Evolutionary conservation across 148 eudicot genomes (phyloP), one percentile per base, ranked within the genome.

Genomic region (Silene uniflora): DNA sequence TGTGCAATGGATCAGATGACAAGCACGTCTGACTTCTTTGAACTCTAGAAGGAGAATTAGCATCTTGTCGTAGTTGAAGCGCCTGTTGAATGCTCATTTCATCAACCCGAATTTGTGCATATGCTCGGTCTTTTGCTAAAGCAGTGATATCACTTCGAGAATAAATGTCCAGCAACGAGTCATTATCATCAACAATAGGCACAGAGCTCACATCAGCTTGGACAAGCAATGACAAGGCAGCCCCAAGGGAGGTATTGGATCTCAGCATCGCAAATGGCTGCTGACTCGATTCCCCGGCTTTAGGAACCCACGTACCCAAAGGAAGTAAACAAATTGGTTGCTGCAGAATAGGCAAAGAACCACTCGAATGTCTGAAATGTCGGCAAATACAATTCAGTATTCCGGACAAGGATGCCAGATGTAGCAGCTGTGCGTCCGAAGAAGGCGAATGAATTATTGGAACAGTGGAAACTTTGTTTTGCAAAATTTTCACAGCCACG

Each of bases 11-110:
- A 83, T 93, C 98, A 25, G 97, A 88, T 24, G 90, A 82, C 82
- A 93, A 87, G 80, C 98, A 93, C 98, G 91, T 93, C 59, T 93
- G 97, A 85, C 97, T 91, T 82, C 97, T 88, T 80, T 93, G 92
- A 65, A 83, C 81, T 55, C 94, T 93, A 73, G 27, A 69, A 27
- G 92, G 87, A 74, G 92, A 86, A 80, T 72, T 78, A 58, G 85
- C 88, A 77, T 89, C 98, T 84, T 91, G 93, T 49, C 93, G 90
- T 71, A 93, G 81, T 77, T 91, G 98, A 76, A 93, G 86, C 32
- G 97, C 98, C 98, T 93, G 77, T 39, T 89, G 94, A 72, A 93
- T 85, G 73, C 79, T 93, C 88, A 88, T 85, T 77, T 93, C 94
- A 79, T 91, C 92, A 52, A 93, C 92, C 73, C 64, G 86, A 77